Conservation (phyloP, 306 rosid genomes). For the Medicago arabica region DNA sequence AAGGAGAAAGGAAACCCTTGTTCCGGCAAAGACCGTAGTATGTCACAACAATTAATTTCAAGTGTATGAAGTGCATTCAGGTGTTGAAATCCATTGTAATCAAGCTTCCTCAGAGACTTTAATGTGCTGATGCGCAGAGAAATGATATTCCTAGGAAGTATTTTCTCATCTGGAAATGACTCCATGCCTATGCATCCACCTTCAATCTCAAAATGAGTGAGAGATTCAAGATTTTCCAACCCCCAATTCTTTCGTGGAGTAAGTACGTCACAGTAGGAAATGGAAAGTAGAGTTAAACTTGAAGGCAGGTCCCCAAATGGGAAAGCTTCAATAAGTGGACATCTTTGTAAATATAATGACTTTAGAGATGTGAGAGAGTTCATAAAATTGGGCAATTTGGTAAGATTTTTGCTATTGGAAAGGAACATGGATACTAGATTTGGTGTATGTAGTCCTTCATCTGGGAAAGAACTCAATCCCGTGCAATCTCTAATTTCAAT, state of each 20-base stretch:
- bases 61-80: slow-evolving; percentile 29
- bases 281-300: slow-evolving; percentile 17
- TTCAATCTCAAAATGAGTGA: slow-evolving; percentile 36
- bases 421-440: slow-evolving; percentile 33
- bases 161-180: slow-evolving; percentile 32
- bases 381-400: slow-evolving; percentile 24
- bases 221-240: slow-evolving; percentile 17
- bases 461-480: slow-evolving; percentile 15
- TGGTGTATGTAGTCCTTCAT: slow-evolving; percentile 28
- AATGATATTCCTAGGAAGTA: slow-evolving; percentile 27
- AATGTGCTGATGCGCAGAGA: slow-evolving; percentile 8
- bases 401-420: slow-evolving; percentile 17
- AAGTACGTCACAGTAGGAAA: slow-evolving; percentile 30
- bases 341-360: slow-evolving; percentile 22
- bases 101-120: slow-evolving; percentile 22
- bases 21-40: slow-evolving; percentile 22
- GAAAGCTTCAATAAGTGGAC: slow-evolving; percentile 27
- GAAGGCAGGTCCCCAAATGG: slow-evolving; percentile 37
- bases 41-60: slow-evolving; percentile 37
- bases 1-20: slow-evolving; percentile 35
- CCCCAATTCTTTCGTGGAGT: slow-evolving; percentile 37
- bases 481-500: slow-evolving; percentile 38
- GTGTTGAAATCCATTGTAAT: slow-evolving; percentile 31
- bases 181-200: slow-evolving; percentile 41
- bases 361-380: slow-evolving; percentile 29